These are phyloP conservation scores for Macrolepiota dolichaula DNA, from an alignment of 768 basidiomycete genomes.

Conservation along the genomic window DNA sequence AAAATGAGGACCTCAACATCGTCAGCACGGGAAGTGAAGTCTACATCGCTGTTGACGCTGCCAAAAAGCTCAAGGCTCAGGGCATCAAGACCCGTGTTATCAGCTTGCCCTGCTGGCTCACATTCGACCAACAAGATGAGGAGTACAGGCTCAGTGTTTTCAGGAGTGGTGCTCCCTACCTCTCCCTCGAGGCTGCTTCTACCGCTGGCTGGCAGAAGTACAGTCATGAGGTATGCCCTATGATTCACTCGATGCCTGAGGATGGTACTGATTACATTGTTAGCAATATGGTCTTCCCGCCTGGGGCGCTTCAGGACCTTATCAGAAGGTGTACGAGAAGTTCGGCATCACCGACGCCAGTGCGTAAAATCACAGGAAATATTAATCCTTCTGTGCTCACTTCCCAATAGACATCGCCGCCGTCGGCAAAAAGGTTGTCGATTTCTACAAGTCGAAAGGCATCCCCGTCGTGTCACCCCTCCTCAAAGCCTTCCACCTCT, in stretches of 20 bases:
- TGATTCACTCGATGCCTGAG: neutral
- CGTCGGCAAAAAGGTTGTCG: conserved; percentile 82
- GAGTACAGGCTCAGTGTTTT: conserved; percentile 83
- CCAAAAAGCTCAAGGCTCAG: conserved; percentile 69
- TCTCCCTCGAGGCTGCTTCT: conserved; percentile 83
- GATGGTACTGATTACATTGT: conserved; percentile 12
- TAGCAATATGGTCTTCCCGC: conserved; percentile 68
- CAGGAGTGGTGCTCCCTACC: conserved; percentile 84
- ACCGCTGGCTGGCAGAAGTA: conserved; percentile 88
- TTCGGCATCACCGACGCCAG: conserved; percentile 79
- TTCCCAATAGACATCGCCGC: conserved; percentile 60
- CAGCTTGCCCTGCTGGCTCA: conserved; percentile 86
- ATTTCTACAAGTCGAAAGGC: conserved; percentile 83
- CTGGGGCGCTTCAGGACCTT: conserved; percentile 91
- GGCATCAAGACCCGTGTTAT: conserved; percentile 83
- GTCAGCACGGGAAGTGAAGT: conserved; percentile 92
- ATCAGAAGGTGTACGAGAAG: conserved; percentile 88
- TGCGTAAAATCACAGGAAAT: conserved; percentile 30
- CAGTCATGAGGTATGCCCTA: conserved; percentile 64
- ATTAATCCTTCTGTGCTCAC: conserved; percentile 8
- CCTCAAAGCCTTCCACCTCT: conserved; percentile 57
- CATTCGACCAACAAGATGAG: conserved; percentile 78
- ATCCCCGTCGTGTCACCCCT: conserved; percentile 70
- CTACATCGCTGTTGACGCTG: conserved; percentile 82
- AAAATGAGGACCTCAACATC: conserved; percentile 81